Conservation (phyloP, 441 rosid genomes). For the Croton laevigatus region DNA sequence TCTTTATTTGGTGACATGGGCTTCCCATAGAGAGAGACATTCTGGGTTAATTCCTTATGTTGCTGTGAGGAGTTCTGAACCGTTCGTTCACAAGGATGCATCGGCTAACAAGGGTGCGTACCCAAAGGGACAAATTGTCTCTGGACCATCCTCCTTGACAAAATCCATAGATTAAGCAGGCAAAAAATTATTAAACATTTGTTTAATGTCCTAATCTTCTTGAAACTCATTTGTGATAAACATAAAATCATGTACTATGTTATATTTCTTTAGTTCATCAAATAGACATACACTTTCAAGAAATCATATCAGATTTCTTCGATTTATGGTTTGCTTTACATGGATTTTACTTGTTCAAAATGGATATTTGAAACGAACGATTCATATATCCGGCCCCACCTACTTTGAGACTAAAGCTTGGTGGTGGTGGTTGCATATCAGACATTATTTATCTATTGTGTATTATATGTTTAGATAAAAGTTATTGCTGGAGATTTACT, state of each 20-base stretch:
- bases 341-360: no score
- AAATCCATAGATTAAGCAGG: constrained; percentile 35
- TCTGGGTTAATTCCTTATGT: constrained; percentile 33
- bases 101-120: constrained; percentile 39
- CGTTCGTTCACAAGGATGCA: constrained; percentile 50
- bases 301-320: not conserved
- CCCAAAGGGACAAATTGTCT: constrained; percentile 30
- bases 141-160: constrained; percentile 28
- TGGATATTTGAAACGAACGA: no score
- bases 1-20: constrained; percentile 94
- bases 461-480: no score
- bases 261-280: not conserved
- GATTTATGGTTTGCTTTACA: no score
- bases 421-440: no score
- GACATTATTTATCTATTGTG: no score
- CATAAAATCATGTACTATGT: constrained; percentile 4
- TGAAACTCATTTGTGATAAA: not conserved
- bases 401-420: no score
- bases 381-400: no score
- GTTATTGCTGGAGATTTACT: no score
- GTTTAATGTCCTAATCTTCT: constrained; percentile 12
- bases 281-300: not conserved
- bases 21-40: constrained; percentile 60
- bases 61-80: constrained; percentile 34
- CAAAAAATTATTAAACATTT: constrained; percentile 1